Percentiles rank a stretch among this genome's conserved stretches.
Evolutionary conservation across 306 rosid genomes (phyloP).

Genomic region (Nissolia schottii): DNA sequence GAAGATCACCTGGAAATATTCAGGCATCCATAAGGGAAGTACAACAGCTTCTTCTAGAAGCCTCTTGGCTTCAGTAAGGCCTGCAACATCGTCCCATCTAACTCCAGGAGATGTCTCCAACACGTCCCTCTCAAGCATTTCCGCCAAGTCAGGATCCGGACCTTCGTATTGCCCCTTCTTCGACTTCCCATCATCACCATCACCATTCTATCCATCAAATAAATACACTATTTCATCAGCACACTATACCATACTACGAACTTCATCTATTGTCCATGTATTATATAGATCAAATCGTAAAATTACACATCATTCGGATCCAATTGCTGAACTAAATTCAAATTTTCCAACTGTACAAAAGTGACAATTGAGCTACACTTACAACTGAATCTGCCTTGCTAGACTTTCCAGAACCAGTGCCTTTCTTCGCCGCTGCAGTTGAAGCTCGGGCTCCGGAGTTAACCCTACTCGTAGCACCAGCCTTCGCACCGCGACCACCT

Average conservation of each 20-base stretch:
- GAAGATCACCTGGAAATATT: conserved; percentile 80
- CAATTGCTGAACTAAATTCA: neutral
- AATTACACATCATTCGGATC: neutral
- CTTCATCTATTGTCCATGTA: neutral
- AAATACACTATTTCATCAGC: neutral
- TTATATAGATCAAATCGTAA: neutral
- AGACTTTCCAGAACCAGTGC: conserved; percentile 52
- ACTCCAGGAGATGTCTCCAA: conserved; percentile 96
- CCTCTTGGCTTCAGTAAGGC: conserved; percentile 89
- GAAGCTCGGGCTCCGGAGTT: conserved; percentile 60
- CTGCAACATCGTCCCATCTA: conserved; percentile 99
- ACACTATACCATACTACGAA: too few species aligned
- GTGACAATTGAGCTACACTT: conserved; percentile 29
- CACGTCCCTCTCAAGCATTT: conserved; percentile 96
- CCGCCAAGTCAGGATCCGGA: conserved; percentile 98
- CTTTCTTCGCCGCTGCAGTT: conserved; percentile 63
- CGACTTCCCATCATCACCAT: conserved; percentile 80
- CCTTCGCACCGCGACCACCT: conserved; percentile 60
- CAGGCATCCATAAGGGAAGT: conserved; percentile 99
- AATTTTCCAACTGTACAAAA: too few species aligned
- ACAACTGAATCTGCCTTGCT: conserved; percentile 66
- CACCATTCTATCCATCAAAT: conserved; percentile 51
- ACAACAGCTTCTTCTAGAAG: conserved; percentile 99
- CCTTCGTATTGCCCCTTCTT: conserved; percentile 85
- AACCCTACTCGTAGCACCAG: conserved; percentile 50